Evolutionary conservation across 148 eudicot genomes (phyloP), one percentile per base, ranked within the genome.

Genomic region (Persicaria maculosa): DNA sequence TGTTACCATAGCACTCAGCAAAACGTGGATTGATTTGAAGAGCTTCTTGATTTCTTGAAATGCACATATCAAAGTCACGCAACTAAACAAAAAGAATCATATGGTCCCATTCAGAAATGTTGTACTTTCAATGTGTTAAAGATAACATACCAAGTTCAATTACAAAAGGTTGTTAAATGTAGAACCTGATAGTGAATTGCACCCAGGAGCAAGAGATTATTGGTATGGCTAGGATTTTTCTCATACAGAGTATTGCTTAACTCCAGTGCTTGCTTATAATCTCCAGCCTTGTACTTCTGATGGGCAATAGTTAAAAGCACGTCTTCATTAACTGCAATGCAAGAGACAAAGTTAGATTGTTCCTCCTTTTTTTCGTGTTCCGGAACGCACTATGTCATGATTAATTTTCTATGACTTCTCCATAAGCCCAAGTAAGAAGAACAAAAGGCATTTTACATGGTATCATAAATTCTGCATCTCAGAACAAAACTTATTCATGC

Each of bases 1-100:
- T 86, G 80, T 95, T 95, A 45, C 98, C 98, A 77, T 90, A 92
- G 83, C 98, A 92, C 85, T 95, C 97, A 1, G 96, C 97, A 76
- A 95, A 95, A 70, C 81, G 87, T 79, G 92, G 88, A 78, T 95
- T 86, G 76, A 92, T 85, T 71, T 77, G 85, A 68, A 95, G 83
- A 72, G 98, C 98, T 89, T 92, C 98, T 85, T 95, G 96, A 86
- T 95, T 95, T 77, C 88, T 95, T 11, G 91, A 83, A 65, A 92
- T 86, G 80, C 97, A 95, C 71, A 74, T 77, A 79, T 92, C 98
- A 75, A 83, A 95, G 75, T 95, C 96, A 80, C 85, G 93, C 86
- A 95, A 79, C 98, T 95, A 72, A 68, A 81, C 57, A 57, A 73
- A 80, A 70, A 78, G 44, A 1, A 72, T 57, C 52, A 71, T 44